Base-by-base conservation (phyloP, 208 protist genomes). In the Crithidia bombi region DNA sequence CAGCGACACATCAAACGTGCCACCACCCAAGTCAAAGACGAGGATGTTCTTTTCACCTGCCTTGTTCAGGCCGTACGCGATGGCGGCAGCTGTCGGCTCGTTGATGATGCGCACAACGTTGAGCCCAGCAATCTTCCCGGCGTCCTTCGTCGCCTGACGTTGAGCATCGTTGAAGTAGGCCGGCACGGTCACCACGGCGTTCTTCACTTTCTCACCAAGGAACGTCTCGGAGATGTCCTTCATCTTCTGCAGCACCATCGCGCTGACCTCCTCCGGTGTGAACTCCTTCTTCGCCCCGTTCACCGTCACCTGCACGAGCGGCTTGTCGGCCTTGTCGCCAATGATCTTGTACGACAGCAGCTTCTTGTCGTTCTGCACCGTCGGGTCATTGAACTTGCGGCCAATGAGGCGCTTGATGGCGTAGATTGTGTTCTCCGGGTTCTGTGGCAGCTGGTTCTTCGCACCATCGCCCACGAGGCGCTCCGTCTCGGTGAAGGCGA, bases 131-230 rank as follows among this genome's bases (percentile, higher is more conserved):
- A 99, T 99, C 9, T 68, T 65, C 35, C 95, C 98, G 15, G 99
- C 99, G 52, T 98, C 98, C 82, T 99, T 99, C 14, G 98, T 99
- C 9, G 98, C 90, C 79, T 98, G 84, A 43, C 99, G 87, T 35
- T 99, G 99, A 0, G 96, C 89, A 82, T 99, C 98, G 81, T 99
- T 99, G 85, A 99, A 99, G 82, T 99, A 99, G 38, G 98, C 98
- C 17, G 99, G 99, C 28, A 99, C 98, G 12, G 99, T 99, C 36
- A 99, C 89, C 21, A 99, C 97, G 6, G 98, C 98, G 47, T 98
- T 90, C 33, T 66, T 95, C 38, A 99, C 88, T 28, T 83, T 78
- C 66, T 94, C 64, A 41, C 98, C 98, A 19, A 99, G 82, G 85
- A 97, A 99, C 1, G 76, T 76, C 86, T 98, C 95, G 3, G 93